Conservation (phyloP, 306 rosid species). For the Chamaecrista fasciculata region DNA sequence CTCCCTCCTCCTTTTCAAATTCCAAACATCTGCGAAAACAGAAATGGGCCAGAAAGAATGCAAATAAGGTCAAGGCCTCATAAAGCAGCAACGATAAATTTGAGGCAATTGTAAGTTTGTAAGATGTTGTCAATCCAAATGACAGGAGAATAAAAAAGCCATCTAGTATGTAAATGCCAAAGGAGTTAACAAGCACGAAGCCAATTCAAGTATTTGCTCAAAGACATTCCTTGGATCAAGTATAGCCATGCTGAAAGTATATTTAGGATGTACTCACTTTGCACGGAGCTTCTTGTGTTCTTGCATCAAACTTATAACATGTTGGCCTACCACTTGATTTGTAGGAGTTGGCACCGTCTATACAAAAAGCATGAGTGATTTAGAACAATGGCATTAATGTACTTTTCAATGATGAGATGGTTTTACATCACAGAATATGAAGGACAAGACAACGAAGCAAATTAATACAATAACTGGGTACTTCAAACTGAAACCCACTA, state of each 20-base stretch:
- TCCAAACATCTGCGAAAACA: conserved; percentile 57
- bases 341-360: conserved; percentile 32
- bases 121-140: conserved; percentile 1
- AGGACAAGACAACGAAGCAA: conserved; percentile 25
- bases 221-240: neutral
- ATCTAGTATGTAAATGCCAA: neutral
- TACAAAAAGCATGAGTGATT: conserved; percentile 25
- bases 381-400: conserved; percentile 16
- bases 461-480: neutral
- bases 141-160: conserved; percentile 2
- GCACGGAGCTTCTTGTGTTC: conserved; percentile 56
- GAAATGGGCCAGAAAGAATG: neutral
- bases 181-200: conserved; percentile 7
- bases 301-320: conserved; percentile 46
- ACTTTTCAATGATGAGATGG: neutral
- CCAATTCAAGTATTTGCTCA: conserved; percentile 16
- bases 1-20: conserved; percentile 47
- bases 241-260: neutral
- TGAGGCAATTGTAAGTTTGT: neutral
- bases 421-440: neutral
- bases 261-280: conserved; percentile 53
- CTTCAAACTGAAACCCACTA: conserved; percentile 10
- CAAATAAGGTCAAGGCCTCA: conserved; percentile 19
- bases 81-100: conserved; percentile 16
- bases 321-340: conserved; percentile 40